A percentile compares a stretch with the other conserved stretches of the same genome.
Evolutionary conservation across 805 yeast species (phyloP).

Genomic region (Wickerhamiella sergipiensis): DNA sequence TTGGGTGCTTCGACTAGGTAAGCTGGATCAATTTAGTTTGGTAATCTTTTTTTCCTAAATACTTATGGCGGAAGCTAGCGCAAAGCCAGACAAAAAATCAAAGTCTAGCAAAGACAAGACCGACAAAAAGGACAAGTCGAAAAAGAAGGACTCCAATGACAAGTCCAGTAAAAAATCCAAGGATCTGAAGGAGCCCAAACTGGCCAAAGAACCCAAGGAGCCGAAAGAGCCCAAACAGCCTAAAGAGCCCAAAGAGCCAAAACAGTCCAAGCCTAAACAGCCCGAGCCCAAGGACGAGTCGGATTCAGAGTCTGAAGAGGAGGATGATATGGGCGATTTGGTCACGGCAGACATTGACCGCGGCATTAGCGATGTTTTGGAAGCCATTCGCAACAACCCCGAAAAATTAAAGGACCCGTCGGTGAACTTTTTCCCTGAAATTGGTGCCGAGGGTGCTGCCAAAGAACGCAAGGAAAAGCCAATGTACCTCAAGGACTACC

Average conservation of each 20-base stretch:
- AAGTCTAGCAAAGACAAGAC: background rate
- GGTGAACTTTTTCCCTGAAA: constrained; percentile 60
- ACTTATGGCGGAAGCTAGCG: background rate
- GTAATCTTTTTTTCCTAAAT: background rate
- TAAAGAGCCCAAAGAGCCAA: background rate
- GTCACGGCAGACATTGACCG: constrained; percentile 74
- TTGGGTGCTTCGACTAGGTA: no score
- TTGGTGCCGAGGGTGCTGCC: constrained; percentile 30
- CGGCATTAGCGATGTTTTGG: constrained; percentile 60
- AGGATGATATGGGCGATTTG: constrained; percentile 84
- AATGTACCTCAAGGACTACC: constrained; percentile 81
- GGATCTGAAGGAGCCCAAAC: background rate
- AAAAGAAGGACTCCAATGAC: background rate
- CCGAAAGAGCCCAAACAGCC: background rate
- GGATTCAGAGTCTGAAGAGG: constrained; percentile 46
- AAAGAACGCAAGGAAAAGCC: constrained; percentile 41
- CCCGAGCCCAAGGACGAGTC: constrained; percentile 28
- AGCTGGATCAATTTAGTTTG: background rate
- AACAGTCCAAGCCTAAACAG: background rate
- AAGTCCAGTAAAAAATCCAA: background rate
- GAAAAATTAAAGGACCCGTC: constrained; percentile 50
- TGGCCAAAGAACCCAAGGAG: background rate
- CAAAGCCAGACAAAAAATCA: background rate
- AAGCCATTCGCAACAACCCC: constrained; percentile 57
- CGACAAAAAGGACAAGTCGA: background rate